Base-by-base conservation (phyloP, 768 basidiomycete genomes). In the Xerocomus spinulosus region DNA sequence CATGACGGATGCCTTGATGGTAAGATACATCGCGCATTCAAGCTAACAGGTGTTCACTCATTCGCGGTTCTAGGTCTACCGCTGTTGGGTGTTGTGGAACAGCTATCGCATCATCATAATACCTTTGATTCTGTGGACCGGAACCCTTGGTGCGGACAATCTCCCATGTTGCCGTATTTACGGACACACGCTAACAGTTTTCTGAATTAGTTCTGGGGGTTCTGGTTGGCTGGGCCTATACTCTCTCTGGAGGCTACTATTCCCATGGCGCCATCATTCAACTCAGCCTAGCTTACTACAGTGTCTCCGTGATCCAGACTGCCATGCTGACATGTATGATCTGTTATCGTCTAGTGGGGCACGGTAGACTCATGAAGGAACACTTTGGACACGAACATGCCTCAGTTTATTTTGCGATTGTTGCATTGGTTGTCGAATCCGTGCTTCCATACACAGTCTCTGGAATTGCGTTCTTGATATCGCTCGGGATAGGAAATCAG, bases 11-110 rank as follows among this genome's bases (percentile, higher is more conserved):
- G 71, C 9, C 4, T 21, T 49, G 0, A 49, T 54, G 53, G 51
- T 54, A 46, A 58, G 50, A 32, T 32, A 51, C 5, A 39, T n/a
- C 4, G n/a, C 39, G 12, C 4, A 18, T 29, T 23, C 30, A 3
- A 23, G 28, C 15, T 20, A 28, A 9, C n/a, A n/a, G 10, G n/a
- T 14, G 21, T 9, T 43, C 15, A 26, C 28, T 32, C 1, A 38
- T 10, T n/a, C 14, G 1, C 38, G 26, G 5, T 17, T 67, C 17
- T 28, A 73, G 71, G 54, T 71, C 9, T 64, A 69, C 49, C 71
- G 70, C n/a, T 68, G 68, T 48, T 64, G 49, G 15, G 51, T 69
- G 25, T 46, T 72, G 12, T 73, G 69, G 69, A 10, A 54, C 12
- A 46, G n/a, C n/a, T n/a, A 42, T 36, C 20, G 25, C 37, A 32